Percentiles rank a stretch among this genome's conserved stretches.
Conservation (phyloP, 306 rosid genomes). For the Trifolium dubium region DNA sequence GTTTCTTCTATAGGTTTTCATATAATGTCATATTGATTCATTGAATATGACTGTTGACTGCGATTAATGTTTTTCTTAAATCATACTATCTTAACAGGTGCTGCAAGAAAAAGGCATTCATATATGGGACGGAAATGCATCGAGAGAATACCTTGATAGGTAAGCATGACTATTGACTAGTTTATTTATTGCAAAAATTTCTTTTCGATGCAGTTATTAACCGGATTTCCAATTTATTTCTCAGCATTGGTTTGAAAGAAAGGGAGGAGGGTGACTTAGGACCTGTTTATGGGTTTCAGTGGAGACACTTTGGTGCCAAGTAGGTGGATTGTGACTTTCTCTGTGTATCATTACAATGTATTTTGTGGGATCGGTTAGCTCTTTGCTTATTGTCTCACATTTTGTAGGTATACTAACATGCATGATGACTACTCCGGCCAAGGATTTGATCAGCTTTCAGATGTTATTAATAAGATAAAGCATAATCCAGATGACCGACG, state of each 20-base stretch:
- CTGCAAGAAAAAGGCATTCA: constrained; percentile 88
- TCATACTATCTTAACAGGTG: constrained; percentile 58
- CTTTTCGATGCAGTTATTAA: constrained; percentile 34
- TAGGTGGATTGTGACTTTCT: constrained; percentile 50
- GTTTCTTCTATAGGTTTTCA: constrained; percentile 6
- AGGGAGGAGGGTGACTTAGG: constrained; percentile 97
- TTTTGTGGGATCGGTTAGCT: constrained; percentile 11
- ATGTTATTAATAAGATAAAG: constrained; percentile 85
- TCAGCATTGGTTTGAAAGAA: constrained; percentile 82
- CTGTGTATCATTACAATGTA: constrained; percentile 5
- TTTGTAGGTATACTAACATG: constrained; percentile 85
- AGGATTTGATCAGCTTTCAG: constrained; percentile 93
- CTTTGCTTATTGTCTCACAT: constrained; percentile 33
- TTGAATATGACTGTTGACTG: neutral
- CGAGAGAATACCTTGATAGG: constrained; percentile 96
- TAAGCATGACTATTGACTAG: constrained; percentile 48
- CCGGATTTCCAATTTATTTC: constrained; percentile 35
- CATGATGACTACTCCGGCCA: constrained; percentile 87
- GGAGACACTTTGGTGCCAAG: constrained; percentile 99
- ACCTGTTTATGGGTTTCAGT: constrained; percentile 95
- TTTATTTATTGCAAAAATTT: constrained; percentile 19
- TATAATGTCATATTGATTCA: constrained; percentile 30
- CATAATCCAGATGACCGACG: constrained; percentile 86
- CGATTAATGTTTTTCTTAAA: constrained; percentile 32
- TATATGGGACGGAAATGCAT: constrained; percentile 97